Conservation (phyloP, 2,329 filamentous ascomycete species). For the Lecanicillium sp. region DNA sequence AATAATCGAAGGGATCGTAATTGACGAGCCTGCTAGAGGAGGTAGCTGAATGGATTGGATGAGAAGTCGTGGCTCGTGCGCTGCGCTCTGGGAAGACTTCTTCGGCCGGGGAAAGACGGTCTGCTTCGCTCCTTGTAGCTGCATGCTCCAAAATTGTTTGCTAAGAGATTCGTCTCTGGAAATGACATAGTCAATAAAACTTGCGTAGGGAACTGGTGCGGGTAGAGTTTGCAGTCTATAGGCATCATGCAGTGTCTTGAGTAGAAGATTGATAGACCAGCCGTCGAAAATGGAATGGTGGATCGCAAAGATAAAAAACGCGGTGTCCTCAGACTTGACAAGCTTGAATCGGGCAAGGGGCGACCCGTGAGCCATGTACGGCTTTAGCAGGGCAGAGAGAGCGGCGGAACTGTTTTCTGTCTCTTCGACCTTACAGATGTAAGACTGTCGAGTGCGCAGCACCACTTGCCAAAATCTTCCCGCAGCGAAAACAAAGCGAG, state of each 20-base stretch:
- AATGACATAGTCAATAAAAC: background rate
- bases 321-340: background rate
- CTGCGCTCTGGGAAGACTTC: background rate
- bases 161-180: background rate
- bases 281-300: constrained; percentile 4
- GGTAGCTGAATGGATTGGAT: background rate
- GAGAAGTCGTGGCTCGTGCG: background rate
- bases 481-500: background rate
- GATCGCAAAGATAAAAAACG: background rate
- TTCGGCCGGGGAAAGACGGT: background rate
- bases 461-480: background rate
- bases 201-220: background rate
- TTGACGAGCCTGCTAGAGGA: background rate
- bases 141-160: background rate
- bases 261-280: background rate
- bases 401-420: background rate
- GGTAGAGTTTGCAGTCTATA: background rate
- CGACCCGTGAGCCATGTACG: background rate
- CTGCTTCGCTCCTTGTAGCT: background rate
- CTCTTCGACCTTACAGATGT: background rate
- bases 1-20: constrained; percentile 11
- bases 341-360: background rate
- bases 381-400: background rate
- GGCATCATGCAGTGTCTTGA: background rate
- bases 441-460: background rate